Base-by-base conservation (phyloP, 306 rosid genomes). In the Myrica gale region DNA sequence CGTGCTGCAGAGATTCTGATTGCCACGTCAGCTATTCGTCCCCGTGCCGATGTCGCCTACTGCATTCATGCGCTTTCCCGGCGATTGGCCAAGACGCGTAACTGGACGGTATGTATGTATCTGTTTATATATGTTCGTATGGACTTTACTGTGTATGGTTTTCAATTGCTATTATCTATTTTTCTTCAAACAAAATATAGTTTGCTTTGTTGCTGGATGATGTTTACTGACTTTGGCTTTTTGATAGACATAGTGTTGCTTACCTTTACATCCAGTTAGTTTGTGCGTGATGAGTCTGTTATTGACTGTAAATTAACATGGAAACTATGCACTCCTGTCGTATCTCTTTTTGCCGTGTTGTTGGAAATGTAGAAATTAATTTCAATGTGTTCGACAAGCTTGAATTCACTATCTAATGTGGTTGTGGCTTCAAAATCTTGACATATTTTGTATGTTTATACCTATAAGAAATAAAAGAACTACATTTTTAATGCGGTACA, bases 11-110 rank as follows among this genome's bases (percentile, higher is more conserved):
- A 88, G 65, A 84, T 88, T 73, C 54, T 88, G 85, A 26, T 84
- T 85, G 98, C 98, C 80, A 90, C 99, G 7, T 84, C 99, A 58
- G 89, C 98, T 51, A 81, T 89, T 85, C 85, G 98, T 5, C 98
- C 98, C 0, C 83, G 99, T 71, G 99, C 99, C 23, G 99, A 96
- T 88, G 98, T 96, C 83, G 98, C 99, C 32, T 96, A 96, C 80
- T 96, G 99, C 82, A 89, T 96, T 87, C 97, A 88, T 82, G 93
- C 98, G 4, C 98, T 96, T 69, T 84, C 97, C 1, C 92, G 98
- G 19, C 84, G 99, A 5, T 78, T 96, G 82, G 85, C 88, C 71
- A 96, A 96, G 84, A 92, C 98, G 5, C 91, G 96, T 42, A 96
- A 96, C 89, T 96, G 99, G 99, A 96, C 99, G 97, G 99, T 92